Evolutionary conservation across 345 rosid genomes (phyloP), one percentile per base, ranked within the genome.

Genomic region (Moricandia arvensis): DNA sequence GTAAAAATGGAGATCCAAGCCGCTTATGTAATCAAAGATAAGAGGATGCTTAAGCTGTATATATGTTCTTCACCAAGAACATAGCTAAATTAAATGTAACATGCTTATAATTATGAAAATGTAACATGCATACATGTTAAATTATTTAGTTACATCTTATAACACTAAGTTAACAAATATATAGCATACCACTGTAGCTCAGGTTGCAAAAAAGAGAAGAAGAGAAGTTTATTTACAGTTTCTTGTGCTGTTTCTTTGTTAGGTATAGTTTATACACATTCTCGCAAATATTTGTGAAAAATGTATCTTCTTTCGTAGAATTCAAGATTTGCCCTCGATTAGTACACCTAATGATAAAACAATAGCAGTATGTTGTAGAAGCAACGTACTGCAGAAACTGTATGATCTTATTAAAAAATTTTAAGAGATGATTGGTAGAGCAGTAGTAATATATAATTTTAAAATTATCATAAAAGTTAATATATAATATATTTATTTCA

Each of bases 11-110:
- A 47, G 43, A 75, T 7, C 54, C 34, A 49, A 59, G 62, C 53
- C 68, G 59, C 31, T 68, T 60, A n/a, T 16, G 73, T 75, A 35
- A 59, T 68, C 7, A 47, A 60, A 31, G 53, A 35, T 35, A 35
- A 35, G 41, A 9, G 41, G 8, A 35, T 7, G 10, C 41, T 9
- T 35, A 33, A 33, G 37, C 37, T 33, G 8, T 33, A 33, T 33
- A 33, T 33, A 33, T 33, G 37, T 33, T 33, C 8, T 33, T 33
- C 37, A 5, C 6, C 8, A 33, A 33, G 37, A 5, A 33, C 37
- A 33, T 33, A 33, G 7, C 7, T 33, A 16, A 41, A 4, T 1
- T 55, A 24, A 4, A 55, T 55, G 15, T 24, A 55, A 64, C 47
- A 38, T 64, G 17, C 12, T 4, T 38, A 43, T 65, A 21, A 2